Percentiles rank a stretch among this genome's conserved stretches.
Conservation (phyloP, 2,329 filamentous ascomycete genomes). For the Talaromyces sp. region DNA sequence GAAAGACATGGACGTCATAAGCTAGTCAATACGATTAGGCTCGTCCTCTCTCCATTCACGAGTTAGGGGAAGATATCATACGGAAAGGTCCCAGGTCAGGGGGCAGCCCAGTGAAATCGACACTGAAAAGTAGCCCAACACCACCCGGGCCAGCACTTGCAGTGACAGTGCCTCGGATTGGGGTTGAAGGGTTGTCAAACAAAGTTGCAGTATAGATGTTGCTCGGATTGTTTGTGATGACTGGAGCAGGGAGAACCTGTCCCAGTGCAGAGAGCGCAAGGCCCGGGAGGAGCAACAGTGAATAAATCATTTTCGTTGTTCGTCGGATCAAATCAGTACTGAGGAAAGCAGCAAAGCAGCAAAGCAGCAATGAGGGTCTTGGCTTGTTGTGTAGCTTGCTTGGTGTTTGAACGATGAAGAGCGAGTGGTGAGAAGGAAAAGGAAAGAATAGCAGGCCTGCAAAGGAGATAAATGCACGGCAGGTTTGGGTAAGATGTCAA, state of each 20-base stretch:
- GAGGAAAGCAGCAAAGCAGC: no score
- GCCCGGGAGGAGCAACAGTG: conserved; percentile 16
- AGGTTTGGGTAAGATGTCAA: neutral
- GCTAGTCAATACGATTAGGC: no score
- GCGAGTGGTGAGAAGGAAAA: neutral
- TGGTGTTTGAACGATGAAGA: neutral
- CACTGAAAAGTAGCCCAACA: conserved; percentile 52
- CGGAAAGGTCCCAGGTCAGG: conserved; percentile 52
- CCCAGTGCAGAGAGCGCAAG: conserved; percentile 20
- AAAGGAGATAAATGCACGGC: neutral
- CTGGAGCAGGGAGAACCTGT: conserved; percentile 46
- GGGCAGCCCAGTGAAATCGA: conserved; percentile 57
- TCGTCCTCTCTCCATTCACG: neutral
- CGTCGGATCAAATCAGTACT: neutral
- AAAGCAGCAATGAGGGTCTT: neutral
- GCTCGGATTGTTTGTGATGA: conserved; percentile 53
- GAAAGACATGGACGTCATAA: conserved; percentile 67
- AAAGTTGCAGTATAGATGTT: conserved; percentile 54
- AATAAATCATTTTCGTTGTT: conserved; percentile 1
- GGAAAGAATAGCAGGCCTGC: neutral
- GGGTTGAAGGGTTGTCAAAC: conserved; percentile 50
- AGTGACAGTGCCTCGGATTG: conserved; percentile 50
- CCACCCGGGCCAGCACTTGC: conserved; percentile 46
- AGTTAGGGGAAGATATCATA: conserved; percentile 37
- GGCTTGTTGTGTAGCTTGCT: neutral